Evolutionary conservation across 2,329 filamentous ascomycete species (phyloP), one percentile per base, ranked within the genome.

Genomic region (Epichloe elymi): DNA sequence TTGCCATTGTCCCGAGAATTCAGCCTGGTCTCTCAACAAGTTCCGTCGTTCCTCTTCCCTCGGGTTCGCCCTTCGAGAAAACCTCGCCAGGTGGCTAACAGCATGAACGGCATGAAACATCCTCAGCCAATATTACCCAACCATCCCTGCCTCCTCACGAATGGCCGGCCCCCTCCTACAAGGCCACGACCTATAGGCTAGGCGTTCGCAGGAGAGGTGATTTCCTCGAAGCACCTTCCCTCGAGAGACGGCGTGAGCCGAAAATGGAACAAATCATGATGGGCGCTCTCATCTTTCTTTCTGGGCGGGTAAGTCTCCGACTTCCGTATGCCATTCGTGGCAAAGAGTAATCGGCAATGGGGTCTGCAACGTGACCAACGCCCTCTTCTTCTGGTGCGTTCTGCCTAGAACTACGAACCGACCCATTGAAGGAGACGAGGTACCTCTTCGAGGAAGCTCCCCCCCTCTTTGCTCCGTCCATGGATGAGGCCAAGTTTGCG

Each of bases 311-410:
- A 6, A 46, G 45, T 46, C 45, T 46, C 15, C 45, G 26, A 4
- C 26, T 10, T 30, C 8, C 26, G 26, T 30, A 1, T 10, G 26
- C 26, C 26, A 10, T 10, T 30, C 26, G 26, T 30, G 26, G 8
- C 26, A 10, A 8, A 30, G 26, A 10, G 8, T 30, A 30, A 6
- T 26, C 6, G 6, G 23, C 0, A 30, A 30, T 26, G 23, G 38
- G 45, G 45, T 46, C 11, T 26, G 45, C 45, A 46, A 46, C 19
- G n/a, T 46, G 33, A 38, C 33, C n/a, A 46, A 46, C n/a, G 45
- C 45, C 15, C 35, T 46, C 6, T 46, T 46, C 15, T 46, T 38
- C 15, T 46, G 45, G 45, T 46, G 45, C 23, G 7, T 46, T n/a
- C 45, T 46, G n/a, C 35, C 45, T 2, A 35, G 26, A 26, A 46